Conservation (phyloP, 148 eudicot species). For the Rhododendron ovatum region DNA sequence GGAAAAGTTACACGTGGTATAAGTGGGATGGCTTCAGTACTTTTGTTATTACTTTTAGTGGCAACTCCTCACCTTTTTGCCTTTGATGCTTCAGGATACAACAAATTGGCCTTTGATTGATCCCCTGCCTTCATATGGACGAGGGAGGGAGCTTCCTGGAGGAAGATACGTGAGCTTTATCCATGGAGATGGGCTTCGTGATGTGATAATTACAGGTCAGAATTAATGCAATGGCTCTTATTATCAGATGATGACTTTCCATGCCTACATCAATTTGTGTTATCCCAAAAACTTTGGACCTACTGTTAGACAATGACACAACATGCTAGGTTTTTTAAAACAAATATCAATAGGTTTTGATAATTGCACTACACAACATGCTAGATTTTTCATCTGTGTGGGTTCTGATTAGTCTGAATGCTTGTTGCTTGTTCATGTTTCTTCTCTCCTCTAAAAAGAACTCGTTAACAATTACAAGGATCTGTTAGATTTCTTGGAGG, state of each 20-base stretch:
- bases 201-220: constrained; percentile 90
- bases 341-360: background rate
- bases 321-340: no score
- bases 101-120: constrained; percentile 73
- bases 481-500: no score
- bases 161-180: constrained; percentile 86
- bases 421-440: background rate
- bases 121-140: constrained; percentile 95
- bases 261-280: background rate
- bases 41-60: background rate
- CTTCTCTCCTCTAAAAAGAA: background rate
- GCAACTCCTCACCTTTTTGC: background rate
- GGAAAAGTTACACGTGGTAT: background rate
- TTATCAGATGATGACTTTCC: background rate
- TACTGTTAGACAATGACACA: background rate
- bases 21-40: constrained; percentile 7
- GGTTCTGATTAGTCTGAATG: background rate
- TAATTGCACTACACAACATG: background rate
- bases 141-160: constrained; percentile 94
- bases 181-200: constrained; percentile 80
- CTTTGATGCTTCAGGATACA: constrained; percentile 51
- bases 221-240: background rate
- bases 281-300: background rate
- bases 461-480: background rate
- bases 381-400: background rate